Evolutionary conservation across 2,329 filamentous ascomycete genomes (phyloP), one percentile per base, ranked within the genome.

Genomic region (Ophiostoma novo-ulmi): DNA sequence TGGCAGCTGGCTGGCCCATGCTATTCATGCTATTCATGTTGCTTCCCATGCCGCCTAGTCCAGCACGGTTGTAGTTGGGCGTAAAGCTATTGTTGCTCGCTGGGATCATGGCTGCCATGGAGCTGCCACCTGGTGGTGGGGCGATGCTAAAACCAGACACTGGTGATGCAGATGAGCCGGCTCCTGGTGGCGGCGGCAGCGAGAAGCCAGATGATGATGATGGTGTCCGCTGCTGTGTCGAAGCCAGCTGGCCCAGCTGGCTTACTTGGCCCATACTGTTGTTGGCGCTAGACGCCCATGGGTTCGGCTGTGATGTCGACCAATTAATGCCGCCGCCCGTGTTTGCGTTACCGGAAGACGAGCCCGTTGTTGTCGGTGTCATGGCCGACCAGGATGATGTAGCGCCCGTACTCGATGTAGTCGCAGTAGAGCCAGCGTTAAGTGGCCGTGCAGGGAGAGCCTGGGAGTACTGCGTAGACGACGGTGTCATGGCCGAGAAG

Each of bases 391-490:
- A 65, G 26, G 58, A 63, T 2, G 63, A 38, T 1, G 14, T 36
- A 2, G 63, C 36, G n/a, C 36, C 22, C 17, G 63, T 22, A 5
- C 36, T 22, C 35, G 36, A 11, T 26, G 63, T n/a, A 20, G 65
- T 22, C 3, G 48, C 52, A 1, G 64, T 6, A 1, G 35, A 11
- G 55, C 71, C 71, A 71, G 52, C 71, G 70, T 73, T 72, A 2
- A 72, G 73, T 0, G 75, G 76, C 26, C 78, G 78, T 1, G 85
- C 84, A 70, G 85, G 85, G 39, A 88, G 77, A 0, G 88, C 87
- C 72, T 89, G 83, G 1, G 87, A 89, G 76, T 84, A 89, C 77
- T 90, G 88, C 1, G 88, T 89, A 17, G 84, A 81, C 3, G 85
- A 84, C 0, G 88, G 88, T 1, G 84, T 83, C 72, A 90, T 81